Base-by-base conservation (phyloP, 495 filamentous ascomycete species). In the Aspergillus asperescens region DNA sequence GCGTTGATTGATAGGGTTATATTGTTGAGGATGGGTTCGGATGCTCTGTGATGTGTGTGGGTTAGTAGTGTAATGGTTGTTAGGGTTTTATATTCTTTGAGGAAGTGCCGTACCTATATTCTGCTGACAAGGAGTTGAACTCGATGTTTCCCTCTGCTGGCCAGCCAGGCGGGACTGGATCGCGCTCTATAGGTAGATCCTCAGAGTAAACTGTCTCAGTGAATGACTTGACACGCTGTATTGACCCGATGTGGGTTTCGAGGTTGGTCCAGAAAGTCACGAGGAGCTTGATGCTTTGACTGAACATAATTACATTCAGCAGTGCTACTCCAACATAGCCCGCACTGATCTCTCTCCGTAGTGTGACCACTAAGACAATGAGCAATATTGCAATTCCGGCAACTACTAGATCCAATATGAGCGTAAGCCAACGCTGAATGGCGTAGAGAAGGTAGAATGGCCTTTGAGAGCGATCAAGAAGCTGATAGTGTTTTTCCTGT, bases 381-480 rank as follows among this genome's bases (percentile, higher is more conserved):
- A 81, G 55, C 23, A 81, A 51, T 10, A 77, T 64, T 0, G 78
- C 78, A 31, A 79, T 63, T 9, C 71, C 65, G 19, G 69, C 70
- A 8, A 81, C 71, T 1, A 80, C 60, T 20, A 80, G 42, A 50
- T 80, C 75, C 5, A 82, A 57, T 0, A 76, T 76, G 1, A 82
- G 58, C 1, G 61, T 70, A 2, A 82, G 68, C 79, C 79, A 82
- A 13, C 73, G 68, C 52, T 82, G 76, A 9, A 78, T 70, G 24
- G 71, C 69, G 46, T 75, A 79, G 40, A 84, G 71, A 18, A 82
- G 71, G 54, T 83, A 84, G 58, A 78, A 81, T 19, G 81, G 81
- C 19, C 71, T 63, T 50, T 84, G 81, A 4, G 78, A 80, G 13
- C 66, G 63, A 55, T 89, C 83, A 4, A 90, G 59, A 3, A 77